These are phyloP conservation scores for Diaporthe ilicicola DNA, from an alignment of 2,329 filamentous ascomycete genomes.

Conservation along the genomic window DNA sequence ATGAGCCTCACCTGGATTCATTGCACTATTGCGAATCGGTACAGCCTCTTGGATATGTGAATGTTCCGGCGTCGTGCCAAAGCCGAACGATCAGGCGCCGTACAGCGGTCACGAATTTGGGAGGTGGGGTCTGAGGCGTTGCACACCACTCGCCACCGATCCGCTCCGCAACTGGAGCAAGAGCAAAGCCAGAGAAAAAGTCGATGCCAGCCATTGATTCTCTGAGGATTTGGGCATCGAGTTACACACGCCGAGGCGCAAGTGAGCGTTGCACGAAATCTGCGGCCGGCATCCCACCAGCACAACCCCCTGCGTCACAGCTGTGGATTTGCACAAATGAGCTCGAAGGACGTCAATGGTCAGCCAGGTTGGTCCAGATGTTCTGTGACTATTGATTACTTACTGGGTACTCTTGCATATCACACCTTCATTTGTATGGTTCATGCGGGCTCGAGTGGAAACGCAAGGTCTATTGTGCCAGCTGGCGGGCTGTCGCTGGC, in stretches of 20 bases:
- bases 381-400: conserved; percentile 20
- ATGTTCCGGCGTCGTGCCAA: neutral
- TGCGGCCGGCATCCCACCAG: conserved; percentile 27
- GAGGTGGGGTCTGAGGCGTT: too few relatives aligned
- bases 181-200: neutral
- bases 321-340: conserved; percentile 25
- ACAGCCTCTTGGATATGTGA: neutral
- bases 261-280: neutral
- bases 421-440: conserved; percentile 16
- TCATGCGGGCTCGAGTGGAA: conserved; percentile 15
- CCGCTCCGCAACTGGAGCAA: neutral
- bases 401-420: conserved; percentile 23
- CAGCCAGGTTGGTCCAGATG: neutral
- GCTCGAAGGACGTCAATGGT: conserved; percentile 2
- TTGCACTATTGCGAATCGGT: neutral
- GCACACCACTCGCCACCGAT: neutral
- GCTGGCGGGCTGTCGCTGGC: conserved; percentile 57
- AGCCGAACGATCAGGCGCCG: neutral
- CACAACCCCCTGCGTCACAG: conserved; percentile 19
- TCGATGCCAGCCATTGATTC: neutral
- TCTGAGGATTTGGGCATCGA: neutral
- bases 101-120: neutral
- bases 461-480: conserved; percentile 49
- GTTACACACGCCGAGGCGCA: neutral
- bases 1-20: neutral